These are phyloP conservation scores for Aspergillus sparsus DNA, from an alignment of 495 filamentous ascomycete genomes.

Conservation along the genomic window DNA sequence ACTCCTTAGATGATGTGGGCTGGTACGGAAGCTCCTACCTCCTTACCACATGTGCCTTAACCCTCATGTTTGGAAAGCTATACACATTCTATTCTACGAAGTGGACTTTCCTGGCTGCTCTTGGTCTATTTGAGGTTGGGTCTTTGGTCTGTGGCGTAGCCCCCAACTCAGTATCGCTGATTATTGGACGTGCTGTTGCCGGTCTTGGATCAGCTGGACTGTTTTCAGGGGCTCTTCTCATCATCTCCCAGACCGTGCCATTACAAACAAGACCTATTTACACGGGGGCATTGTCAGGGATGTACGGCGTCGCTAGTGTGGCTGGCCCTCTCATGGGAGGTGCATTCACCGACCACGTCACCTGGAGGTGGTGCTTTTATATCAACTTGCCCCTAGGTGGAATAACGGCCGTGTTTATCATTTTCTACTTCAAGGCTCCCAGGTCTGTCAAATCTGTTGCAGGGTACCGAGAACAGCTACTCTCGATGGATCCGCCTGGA, in stretches of 20 bases:
- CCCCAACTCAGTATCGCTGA: constrained; percentile 71
- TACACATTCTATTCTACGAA: constrained; percentile 81
- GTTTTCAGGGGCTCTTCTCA: constrained; percentile 79
- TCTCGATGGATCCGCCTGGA: constrained; percentile 67
- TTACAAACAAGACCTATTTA: constrained; percentile 70
- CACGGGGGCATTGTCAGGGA: constrained; percentile 71
- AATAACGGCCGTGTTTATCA: constrained; percentile 59
- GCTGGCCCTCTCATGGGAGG: constrained; percentile 68
- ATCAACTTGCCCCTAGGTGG: constrained; percentile 71
- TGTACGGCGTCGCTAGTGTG: constrained; percentile 79
- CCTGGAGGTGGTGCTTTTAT: constrained; percentile 66
- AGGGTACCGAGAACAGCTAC: constrained; percentile 45
- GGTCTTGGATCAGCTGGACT: constrained; percentile 83
- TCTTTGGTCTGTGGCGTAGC: constrained; percentile 80
- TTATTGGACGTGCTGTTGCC: constrained; percentile 81
- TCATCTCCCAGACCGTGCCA: constrained; percentile 75
- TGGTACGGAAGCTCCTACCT: constrained; percentile 77
- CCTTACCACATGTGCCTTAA: constrained; percentile 71
- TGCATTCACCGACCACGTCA: constrained; percentile 61
- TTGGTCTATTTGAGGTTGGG: constrained; percentile 82
- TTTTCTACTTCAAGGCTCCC: constrained; percentile 61
- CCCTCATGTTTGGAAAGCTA: constrained; percentile 73
- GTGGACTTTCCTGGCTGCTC: constrained; percentile 67
- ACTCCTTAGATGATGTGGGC: constrained; percentile 72
- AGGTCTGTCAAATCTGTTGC: constrained; percentile 42